Evolutionary conservation across 2,329 filamentous ascomycete species (phyloP).

Genomic region (Phialophora expanda): DNA sequence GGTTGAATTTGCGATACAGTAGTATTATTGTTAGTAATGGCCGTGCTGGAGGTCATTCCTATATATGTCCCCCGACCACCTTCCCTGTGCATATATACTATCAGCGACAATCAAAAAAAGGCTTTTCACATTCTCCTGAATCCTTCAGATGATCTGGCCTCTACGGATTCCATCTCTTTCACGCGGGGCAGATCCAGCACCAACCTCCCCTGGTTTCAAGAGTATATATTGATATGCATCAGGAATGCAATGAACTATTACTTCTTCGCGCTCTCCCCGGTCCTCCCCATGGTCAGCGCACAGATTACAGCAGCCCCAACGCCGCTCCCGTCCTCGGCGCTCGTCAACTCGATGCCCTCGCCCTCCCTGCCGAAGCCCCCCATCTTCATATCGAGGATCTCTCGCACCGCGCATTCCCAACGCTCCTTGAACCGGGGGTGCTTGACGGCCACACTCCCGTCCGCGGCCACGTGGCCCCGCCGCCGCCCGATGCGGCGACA

Average conservation of each 20-base stretch:
- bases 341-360: constrained; percentile 43
- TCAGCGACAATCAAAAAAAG: too few relatives aligned
- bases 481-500: constrained; percentile 92
- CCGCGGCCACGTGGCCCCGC: constrained; percentile 89
- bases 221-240: too few relatives aligned
- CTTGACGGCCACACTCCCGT: constrained; percentile 50
- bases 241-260: neutral
- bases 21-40: too few relatives aligned
- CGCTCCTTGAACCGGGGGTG: constrained; percentile 50
- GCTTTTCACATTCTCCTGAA: too few relatives aligned
- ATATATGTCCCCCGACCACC: too few relatives aligned
- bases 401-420: constrained; percentile 49
- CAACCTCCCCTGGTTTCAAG: too few relatives aligned
- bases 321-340: constrained; percentile 50
- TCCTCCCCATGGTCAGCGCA: constrained; percentile 42
- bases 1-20: too few relatives aligned
- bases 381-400: constrained; percentile 45
- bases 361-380: constrained; percentile 37
- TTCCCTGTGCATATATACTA: too few relatives aligned
- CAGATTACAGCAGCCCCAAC: constrained; percentile 48
- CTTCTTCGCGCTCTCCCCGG: neutral
- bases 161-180: too few relatives aligned
- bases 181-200: too few relatives aligned
- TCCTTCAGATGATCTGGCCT: too few relatives aligned
- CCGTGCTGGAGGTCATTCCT: too few relatives aligned